phyloP scores from a whole-genome alignment of 2,329 filamentous ascomycete genomes.

The Thielaviopsis euricoi region DNA sequence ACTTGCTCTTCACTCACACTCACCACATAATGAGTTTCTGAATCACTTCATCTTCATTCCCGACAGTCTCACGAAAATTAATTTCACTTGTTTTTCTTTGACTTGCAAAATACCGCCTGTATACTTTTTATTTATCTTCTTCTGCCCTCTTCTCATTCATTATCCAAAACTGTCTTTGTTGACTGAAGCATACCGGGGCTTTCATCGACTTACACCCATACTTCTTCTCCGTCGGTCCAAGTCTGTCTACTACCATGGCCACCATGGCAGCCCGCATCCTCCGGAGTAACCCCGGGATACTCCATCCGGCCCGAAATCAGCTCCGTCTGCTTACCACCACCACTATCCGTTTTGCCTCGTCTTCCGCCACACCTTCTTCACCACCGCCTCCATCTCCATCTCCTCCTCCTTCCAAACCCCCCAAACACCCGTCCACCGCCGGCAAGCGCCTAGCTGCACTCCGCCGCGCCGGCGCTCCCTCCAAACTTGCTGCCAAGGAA shows the following conservation, averaged over 20 bases:
- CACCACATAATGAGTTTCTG: background rate
- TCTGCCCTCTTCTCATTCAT: background rate
- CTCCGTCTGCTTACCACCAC: background rate
- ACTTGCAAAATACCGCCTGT: background rate
- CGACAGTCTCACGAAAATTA: too few relatives aligned
- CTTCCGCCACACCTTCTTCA: background rate
- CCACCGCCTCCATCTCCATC: background rate
- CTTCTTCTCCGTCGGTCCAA: background rate
- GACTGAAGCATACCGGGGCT: background rate
- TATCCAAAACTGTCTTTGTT: background rate
- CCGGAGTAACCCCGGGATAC: background rate
- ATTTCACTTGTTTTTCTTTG: background rate
- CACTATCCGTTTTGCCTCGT: background rate
- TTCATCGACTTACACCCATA: background rate
- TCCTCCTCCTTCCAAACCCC: background rate
- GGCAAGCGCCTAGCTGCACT: constrained; percentile 7
- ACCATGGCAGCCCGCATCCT: background rate
- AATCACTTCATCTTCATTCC: background rate
- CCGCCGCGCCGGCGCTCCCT: constrained; percentile 6
- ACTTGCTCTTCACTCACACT: too few relatives aligned
- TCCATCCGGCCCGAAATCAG: background rate
- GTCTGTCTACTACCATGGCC: background rate
- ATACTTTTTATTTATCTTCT: background rate
- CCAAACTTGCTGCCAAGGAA: background rate
- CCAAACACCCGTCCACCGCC: background rate